Conservation (phyloP, 495 filamentous ascomycete genomes). For the Lasiosphaeria miniovina region DNA sequence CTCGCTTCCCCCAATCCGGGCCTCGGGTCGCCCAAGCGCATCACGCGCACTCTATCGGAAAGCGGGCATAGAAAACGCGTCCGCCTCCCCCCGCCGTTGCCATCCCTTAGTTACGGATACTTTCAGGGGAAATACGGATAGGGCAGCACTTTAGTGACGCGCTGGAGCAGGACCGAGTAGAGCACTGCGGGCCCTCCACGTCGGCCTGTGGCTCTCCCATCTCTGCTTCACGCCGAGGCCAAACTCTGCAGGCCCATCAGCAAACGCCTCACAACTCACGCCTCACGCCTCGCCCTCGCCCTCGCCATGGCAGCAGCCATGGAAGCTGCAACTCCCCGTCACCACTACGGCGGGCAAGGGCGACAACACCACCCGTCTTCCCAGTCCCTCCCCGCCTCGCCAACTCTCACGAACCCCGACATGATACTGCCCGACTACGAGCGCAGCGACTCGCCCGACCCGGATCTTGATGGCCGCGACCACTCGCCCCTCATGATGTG, state of each 20-base stretch:
- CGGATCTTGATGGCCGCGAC: slow-evolving; percentile 31
- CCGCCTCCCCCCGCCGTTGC: background rate
- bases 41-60: background rate
- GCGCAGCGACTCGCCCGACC: slow-evolving; percentile 47
- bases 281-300: background rate
- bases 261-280: background rate
- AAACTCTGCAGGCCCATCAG: slow-evolving; percentile 1
- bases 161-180: slow-evolving; percentile 1
- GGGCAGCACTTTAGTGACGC: background rate
- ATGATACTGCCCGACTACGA: slow-evolving; percentile 80
- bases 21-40: slow-evolving; percentile 16
- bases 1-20: slow-evolving; percentile 11
- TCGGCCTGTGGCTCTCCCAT: background rate
- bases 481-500: slow-evolving; percentile 44
- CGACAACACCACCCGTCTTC: slow-evolving; percentile 30
- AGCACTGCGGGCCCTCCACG: background rate
- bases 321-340: slow-evolving; percentile 32
- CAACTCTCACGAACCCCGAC: slow-evolving; percentile 87
- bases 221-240: background rate
- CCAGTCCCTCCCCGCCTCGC: slow-evolving; percentile 54
- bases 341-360: slow-evolving; percentile 31
- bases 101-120: no score
- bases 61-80: background rate
- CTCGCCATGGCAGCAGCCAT: slow-evolving; percentile 33
- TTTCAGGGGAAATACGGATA: background rate